Base-by-base conservation (phyloP, 306 rosid genomes). In the Inga laurina region DNA sequence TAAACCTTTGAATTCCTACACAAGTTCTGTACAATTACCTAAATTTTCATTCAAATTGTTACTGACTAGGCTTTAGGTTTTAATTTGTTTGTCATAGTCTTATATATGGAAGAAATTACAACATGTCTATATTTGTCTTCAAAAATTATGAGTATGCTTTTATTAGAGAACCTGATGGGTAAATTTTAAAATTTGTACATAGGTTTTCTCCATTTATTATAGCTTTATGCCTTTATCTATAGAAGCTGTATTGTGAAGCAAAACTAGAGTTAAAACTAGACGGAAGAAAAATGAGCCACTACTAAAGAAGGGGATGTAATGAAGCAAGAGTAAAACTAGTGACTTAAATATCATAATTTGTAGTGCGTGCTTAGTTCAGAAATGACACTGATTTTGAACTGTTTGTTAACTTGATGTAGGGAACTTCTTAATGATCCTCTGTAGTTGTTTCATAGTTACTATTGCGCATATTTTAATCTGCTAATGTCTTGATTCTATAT, bases 401-500 rank as follows among this genome's bases (percentile, higher is more conserved):
- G 44, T 56, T 75, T 71, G n/a, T 15, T 66, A n/a, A 27, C 21
- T 27, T 65, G 34, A 34, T 79, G 10, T 30, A 19, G 45, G 72
- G 51, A 43, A 24, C 46, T 71, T 71, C 76, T 57, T 48, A 27
- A 22, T 48, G 65, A 49, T 51, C 61, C 21, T 69, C 44, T 82
- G 15, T 78, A 54, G 72, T 32, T 75, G 14, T 32, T 76, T 57
- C 72, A 59, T 51, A 56, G 56, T 59, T 37, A 37, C 48, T 70
- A 14, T 75, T 73, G 64, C 30, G 30, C 59, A 9, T 46, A 54
- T 80, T 57, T n/a, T 65, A 56, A 80, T 59, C 69, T n/a, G 64
- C 84, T 85, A 41, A 35, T 75, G 41, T 51, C 77, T 66, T 79
- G 56, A 76, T 67, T 76, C 48, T 34, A 35, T 84, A 75, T 71